Conservation (phyloP, 495 filamentous ascomycete species). For the Penicillium coprophilum region DNA sequence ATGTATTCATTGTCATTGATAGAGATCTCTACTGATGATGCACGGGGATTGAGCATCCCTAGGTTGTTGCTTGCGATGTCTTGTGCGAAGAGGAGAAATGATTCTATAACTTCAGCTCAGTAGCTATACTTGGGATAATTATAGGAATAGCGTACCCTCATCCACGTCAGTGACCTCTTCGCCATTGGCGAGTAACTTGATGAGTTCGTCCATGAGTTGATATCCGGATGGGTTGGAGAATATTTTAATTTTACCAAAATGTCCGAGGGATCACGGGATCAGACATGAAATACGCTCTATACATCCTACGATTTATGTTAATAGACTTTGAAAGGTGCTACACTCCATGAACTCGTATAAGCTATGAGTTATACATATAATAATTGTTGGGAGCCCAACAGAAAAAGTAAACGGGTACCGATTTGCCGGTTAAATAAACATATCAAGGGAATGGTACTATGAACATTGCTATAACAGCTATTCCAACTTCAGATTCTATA, state of each 20-base stretch:
- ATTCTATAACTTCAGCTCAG: constrained; percentile 56
- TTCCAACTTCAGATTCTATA: background rate
- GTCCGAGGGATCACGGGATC: constrained; percentile 16
- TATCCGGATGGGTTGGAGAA: constrained; percentile 1
- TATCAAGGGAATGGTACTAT: too few species aligned
- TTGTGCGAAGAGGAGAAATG: constrained; percentile 80
- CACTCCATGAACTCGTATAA: too few species aligned
- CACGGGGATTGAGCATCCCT: constrained; percentile 76
- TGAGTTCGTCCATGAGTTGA: constrained; percentile 10
- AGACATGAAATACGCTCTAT: constrained; percentile 2
- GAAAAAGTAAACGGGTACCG: constrained; percentile 18
- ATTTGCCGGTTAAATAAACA: constrained; percentile 21
- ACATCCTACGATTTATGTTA: too few species aligned
- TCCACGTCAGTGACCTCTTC: constrained; percentile 56
- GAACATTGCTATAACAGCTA: background rate
- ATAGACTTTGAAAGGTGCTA: too few species aligned
- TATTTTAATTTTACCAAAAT: background rate
- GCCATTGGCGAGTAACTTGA: constrained; percentile 22
- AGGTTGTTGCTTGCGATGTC: constrained; percentile 73
- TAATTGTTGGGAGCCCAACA: constrained; percentile 25
- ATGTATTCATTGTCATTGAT: constrained; percentile 68
- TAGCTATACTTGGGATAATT: constrained; percentile 1
- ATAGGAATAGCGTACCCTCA: constrained; percentile 56
- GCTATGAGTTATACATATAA: background rate
- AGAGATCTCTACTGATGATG: constrained; percentile 62